These are phyloP conservation scores for Aurifilum marmelostoma DNA, from an alignment of 2,329 filamentous ascomycete genomes.

Conservation along the genomic window DNA sequence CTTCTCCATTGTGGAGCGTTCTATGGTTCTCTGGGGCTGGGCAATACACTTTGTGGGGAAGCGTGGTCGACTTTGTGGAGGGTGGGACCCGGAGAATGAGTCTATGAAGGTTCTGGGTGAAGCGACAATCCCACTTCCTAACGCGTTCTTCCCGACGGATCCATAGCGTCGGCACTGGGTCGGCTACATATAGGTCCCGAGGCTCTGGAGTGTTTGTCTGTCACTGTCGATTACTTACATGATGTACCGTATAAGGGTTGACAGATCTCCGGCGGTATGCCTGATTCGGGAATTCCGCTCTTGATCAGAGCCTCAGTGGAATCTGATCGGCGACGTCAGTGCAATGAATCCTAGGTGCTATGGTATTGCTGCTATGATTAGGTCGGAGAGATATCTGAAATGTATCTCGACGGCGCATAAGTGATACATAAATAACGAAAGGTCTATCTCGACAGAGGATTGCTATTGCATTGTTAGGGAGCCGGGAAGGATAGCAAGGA, in stretches of 20 bases:
- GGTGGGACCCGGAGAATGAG: background rate
- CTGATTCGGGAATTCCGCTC: background rate
- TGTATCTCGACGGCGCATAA: too few species aligned
- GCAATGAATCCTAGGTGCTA: background rate
- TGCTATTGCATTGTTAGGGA: too few species aligned
- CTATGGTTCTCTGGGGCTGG: background rate
- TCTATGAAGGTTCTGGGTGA: background rate
- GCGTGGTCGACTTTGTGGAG: background rate
- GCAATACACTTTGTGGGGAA: slow-evolving; percentile 15
- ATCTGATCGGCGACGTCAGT: background rate
- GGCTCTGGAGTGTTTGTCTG: background rate
- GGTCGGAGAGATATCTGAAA: background rate
- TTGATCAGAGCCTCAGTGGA: background rate
- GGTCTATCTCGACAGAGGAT: too few species aligned
- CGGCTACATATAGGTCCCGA: background rate
- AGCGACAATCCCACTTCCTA: background rate
- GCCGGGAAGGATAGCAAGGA: background rate
- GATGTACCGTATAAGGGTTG: background rate
- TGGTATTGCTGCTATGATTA: too few species aligned
- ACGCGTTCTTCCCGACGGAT: background rate
- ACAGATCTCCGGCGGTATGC: background rate
- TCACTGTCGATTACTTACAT: background rate
- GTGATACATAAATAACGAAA: background rate
- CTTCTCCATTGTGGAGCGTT: background rate
- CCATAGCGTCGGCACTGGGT: slow-evolving; percentile 5